Percentiles rank a stretch among this genome's conserved stretches.
Conservation (phyloP, 768 basidiomycete species). For the Dioszegia aurantiaca region DNA sequence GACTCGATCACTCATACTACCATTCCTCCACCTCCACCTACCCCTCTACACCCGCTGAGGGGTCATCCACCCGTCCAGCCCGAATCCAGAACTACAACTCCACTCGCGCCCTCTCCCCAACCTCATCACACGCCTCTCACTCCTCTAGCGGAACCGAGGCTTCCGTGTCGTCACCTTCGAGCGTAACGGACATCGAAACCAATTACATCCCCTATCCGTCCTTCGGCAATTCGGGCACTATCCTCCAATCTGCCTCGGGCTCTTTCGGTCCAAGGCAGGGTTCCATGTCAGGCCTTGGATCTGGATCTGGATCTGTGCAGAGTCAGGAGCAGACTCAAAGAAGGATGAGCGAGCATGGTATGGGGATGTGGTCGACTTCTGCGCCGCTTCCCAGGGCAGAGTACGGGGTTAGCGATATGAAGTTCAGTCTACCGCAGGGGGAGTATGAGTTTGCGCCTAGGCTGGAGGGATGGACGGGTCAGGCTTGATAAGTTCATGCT, state of each 20-base stretch:
- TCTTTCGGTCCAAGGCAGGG: too few relatives aligned
- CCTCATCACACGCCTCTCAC: neutral
- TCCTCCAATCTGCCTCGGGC: neutral
- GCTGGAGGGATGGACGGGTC: neutral
- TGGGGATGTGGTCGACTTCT: neutral
- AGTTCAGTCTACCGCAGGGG: neutral
- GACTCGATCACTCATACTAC: neutral
- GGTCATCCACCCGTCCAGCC: neutral
- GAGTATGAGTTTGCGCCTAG: conserved; percentile 10
- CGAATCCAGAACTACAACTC: neutral
- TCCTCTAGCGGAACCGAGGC: neutral
- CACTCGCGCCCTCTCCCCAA: neutral
- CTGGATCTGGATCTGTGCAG: neutral
- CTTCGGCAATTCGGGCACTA: neutral
- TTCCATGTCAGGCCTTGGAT: neutral
- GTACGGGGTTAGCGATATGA: neutral
- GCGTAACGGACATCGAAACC: conserved; percentile 9
- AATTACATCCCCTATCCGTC: conserved; percentile 9
- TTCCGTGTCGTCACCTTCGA: conserved; percentile 1
- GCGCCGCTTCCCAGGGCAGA: neutral
- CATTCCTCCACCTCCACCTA: neutral
- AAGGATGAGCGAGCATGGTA: neutral
- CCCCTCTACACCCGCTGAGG: neutral
- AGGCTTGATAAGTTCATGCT: neutral
- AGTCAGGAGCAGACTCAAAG: too few relatives aligned